Percentiles rank a stretch among this genome's conserved stretches.
These are phyloP conservation scores for Globisporangium nodosum DNA, from an alignment of 352 stramenopile species.

Conservation along the genomic window DNA sequence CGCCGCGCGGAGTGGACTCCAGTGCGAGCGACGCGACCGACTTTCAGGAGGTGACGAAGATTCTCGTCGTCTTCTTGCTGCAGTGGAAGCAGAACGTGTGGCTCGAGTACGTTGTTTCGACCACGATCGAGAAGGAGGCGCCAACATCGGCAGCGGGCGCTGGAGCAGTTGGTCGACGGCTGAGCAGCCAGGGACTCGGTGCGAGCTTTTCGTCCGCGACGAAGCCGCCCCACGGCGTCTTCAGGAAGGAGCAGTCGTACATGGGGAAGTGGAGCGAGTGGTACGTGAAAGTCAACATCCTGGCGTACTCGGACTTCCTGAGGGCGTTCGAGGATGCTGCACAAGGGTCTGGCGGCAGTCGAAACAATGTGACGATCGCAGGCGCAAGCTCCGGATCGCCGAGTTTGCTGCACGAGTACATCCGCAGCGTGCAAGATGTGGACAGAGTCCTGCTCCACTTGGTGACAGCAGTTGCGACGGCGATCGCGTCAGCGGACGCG, in stretches of 20 bases:
- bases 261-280: constrained; percentile 56
- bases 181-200: constrained; percentile 7
- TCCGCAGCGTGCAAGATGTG: constrained; percentile 83
- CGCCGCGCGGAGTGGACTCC: constrained; percentile 4
- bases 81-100: constrained; percentile 89
- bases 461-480: constrained; percentile 65
- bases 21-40: constrained; percentile 10
- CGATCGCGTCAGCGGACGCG: constrained; percentile 29
- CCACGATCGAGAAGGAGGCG: constrained; percentile 41
- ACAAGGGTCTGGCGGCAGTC: constrained; percentile 13
- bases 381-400: constrained; percentile 22
- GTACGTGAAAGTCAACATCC: constrained; percentile 85
- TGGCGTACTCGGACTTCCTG: constrained; percentile 77
- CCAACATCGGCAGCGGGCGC: constrained; percentile 2
- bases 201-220: constrained; percentile 13
- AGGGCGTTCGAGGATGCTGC: constrained; percentile 72
- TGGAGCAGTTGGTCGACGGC: not conserved
- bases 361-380: constrained; percentile 4
- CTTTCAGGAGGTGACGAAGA: constrained; percentile 37
- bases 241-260: constrained; percentile 36
- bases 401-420: constrained; percentile 67
- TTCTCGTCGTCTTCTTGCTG: constrained; percentile 77
- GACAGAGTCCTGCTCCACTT: constrained; percentile 81
- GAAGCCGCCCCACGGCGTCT: constrained; percentile 22
- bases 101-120: constrained; percentile 83